phyloP scores from a whole-genome alignment of 331 rosid species.

The Telfairia occidentalis region DNA sequence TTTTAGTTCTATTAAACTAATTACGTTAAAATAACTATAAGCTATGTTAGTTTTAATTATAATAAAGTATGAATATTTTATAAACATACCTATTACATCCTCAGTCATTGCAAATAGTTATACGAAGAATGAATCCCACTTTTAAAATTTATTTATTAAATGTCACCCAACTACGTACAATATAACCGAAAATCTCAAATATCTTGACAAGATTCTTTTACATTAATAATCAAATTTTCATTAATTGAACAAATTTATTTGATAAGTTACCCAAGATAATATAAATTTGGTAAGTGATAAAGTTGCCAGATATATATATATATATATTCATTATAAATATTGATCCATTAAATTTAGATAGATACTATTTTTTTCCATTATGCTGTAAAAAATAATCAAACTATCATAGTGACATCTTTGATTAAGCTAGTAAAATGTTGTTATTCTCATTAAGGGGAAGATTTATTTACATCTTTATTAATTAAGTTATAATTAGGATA shows the following conservation, averaged over 20 bases:
- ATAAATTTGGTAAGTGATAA: not conserved
- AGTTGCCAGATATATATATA: not conserved
- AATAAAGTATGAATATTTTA: too few relatives aligned
- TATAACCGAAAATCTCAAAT: too few relatives aligned
- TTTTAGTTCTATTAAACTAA: too few relatives aligned
- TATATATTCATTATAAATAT: not conserved
- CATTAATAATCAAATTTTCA: too few relatives aligned
- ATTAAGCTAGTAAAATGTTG: not conserved
- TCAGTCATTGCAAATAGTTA: too few relatives aligned
- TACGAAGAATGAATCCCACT: too few relatives aligned
- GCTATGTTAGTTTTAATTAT: too few relatives aligned
- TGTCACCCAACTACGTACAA: too few relatives aligned
- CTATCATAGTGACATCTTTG: not conserved
- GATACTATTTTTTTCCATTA: not conserved
- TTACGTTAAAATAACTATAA: too few relatives aligned
- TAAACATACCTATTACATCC: too few relatives aligned
- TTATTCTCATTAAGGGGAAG: not conserved
- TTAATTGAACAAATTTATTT: not conserved
- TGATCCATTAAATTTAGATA: not conserved
- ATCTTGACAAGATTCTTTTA: too few relatives aligned
- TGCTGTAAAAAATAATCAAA: not conserved
- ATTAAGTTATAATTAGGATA: not conserved
- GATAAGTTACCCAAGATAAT: not conserved
- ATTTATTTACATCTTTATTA: not conserved
- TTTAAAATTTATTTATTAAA: too few relatives aligned